phyloP scores from a whole-genome alignment of 169 alveolate genomes.

The Eimeria acervulina region DNA sequence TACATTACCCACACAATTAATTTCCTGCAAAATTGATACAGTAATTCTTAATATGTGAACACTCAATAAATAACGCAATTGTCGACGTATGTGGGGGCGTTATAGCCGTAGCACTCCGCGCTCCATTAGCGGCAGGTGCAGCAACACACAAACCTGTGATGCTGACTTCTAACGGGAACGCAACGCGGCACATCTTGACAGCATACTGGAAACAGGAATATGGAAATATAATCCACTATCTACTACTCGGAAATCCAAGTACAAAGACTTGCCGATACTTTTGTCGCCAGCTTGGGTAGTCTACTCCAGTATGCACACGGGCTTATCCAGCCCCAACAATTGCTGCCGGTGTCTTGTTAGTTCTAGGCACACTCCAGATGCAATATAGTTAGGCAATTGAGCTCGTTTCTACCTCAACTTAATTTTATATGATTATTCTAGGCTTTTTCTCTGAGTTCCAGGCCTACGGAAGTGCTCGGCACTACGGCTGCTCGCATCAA shows the following conservation, averaged over 20 bases:
- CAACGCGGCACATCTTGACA: not conserved
- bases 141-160: not conserved
- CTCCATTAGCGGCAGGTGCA: not conserved
- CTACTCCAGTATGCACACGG: constrained; percentile 41
- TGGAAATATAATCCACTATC: not conserved
- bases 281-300: not conserved
- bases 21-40: not conserved
- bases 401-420: constrained; percentile 15
- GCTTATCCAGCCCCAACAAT: constrained; percentile 20
- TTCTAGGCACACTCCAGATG: not conserved
- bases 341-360: constrained; percentile 21
- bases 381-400: not conserved
- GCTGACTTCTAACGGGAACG: not conserved
- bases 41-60: not conserved
- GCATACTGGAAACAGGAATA: not conserved
- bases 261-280: not conserved
- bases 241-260: not conserved
- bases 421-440: not conserved
- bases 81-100: not conserved
- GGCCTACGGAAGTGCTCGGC: not conserved
- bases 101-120: not conserved
- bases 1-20: not conserved
- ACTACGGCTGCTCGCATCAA: constrained; percentile 59
- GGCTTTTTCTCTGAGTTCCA: not conserved
- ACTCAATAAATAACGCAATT: not conserved